Evolutionary conservation across 768 basidiomycete species (phyloP).

Genomic region (Porpolomopsis calyptriformis): DNA sequence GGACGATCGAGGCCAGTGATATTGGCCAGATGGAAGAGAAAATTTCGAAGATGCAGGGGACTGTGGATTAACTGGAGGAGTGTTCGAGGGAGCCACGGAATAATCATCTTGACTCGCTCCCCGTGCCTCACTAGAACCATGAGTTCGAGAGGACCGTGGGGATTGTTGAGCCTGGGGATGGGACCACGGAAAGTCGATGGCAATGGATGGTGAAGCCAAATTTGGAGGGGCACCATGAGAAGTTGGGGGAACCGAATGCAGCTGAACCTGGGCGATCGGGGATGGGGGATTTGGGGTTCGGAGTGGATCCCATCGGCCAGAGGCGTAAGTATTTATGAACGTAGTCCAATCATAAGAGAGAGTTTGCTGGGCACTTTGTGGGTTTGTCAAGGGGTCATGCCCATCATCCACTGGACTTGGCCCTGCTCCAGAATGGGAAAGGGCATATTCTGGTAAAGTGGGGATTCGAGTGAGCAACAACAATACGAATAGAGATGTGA

Average conservation of each 20-base stretch:
- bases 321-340: slow-evolving; percentile 67
- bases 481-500: not conserved
- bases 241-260: no score
- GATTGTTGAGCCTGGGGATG: not conserved
- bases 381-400: not conserved
- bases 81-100: not conserved
- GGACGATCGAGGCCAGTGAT: slow-evolving; percentile 27
- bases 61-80: not conserved
- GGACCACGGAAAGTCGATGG: not conserved
- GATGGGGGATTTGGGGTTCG: slow-evolving; percentile 55
- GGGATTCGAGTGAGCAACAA: not conserved
- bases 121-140: not conserved
- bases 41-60: not conserved
- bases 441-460: no score
- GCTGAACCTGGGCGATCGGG: not conserved
- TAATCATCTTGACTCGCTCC: not conserved
- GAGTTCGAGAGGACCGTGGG: not conserved
- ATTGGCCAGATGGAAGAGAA: slow-evolving; percentile 18
- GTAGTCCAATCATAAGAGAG: slow-evolving; percentile 52
- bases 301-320: slow-evolving; percentile 73
- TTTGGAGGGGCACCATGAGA: not conserved
- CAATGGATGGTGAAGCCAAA: not conserved
- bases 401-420: not conserved
- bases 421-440: no score
- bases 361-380: slow-evolving; percentile 8